phyloP scores from a whole-genome alignment of 306 rosid genomes.

The Glycine soja region DNA sequence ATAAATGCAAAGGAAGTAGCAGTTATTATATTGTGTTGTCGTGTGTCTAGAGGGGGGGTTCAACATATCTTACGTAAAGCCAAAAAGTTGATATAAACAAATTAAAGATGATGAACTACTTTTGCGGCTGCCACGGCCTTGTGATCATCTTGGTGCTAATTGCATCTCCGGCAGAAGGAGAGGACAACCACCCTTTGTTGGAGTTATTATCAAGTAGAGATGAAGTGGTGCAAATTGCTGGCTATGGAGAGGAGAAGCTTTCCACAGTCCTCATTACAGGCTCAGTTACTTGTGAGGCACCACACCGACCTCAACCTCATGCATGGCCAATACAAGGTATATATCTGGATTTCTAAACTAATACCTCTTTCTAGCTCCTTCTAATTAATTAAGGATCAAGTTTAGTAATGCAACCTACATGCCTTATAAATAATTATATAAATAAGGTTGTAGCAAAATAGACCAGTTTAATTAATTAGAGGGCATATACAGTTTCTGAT shows the following conservation, averaged over 20 bases:
- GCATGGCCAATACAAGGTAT: constrained; percentile 85
- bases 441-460: no score
- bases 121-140: constrained; percentile 59
- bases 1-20: constrained; percentile 25
- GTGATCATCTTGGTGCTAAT: constrained; percentile 23
- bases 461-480: no score
- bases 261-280: constrained; percentile 93
- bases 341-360: background rate
- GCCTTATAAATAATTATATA: background rate
- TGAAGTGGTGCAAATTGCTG: constrained; percentile 73
- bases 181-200: constrained; percentile 37
- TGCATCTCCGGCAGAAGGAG: constrained; percentile 34
- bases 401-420: no score
- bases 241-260: constrained; percentile 91
- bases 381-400: constrained; percentile 76
- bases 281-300: constrained; percentile 64
- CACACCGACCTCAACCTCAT: constrained; percentile 40
- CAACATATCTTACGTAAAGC: constrained; percentile 43
- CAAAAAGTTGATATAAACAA: constrained; percentile 48
- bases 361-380: constrained; percentile 37
- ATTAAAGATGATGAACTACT: constrained; percentile 54
- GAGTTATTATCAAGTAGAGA: constrained; percentile 63
- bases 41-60: background rate
- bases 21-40: background rate
- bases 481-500: background rate